Evolutionary conservation across 2,329 filamentous ascomycete genomes (phyloP), one percentile per base, ranked within the genome.

Genomic region (Madurella mycetomatis): DNA sequence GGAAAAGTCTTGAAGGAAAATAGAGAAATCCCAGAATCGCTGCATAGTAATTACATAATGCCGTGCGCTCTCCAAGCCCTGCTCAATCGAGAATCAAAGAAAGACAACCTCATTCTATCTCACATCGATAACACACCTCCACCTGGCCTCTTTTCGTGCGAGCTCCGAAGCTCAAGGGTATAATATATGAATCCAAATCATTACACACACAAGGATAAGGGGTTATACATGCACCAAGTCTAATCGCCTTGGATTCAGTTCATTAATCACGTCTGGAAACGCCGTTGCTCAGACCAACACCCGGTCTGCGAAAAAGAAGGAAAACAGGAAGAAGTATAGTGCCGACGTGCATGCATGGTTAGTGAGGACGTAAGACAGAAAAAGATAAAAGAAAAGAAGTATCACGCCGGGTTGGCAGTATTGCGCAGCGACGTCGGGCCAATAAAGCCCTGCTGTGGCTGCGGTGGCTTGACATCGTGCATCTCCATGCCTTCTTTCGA

Each of bases 401-500:
- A 25, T 11, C 15, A 4, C 9, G 41, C 34, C 1, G 54, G 34
- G 40, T 48, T 44, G 1, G 47, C 42, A 3, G 43, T 46, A n/a
- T 52, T 43, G 16, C 74, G 73, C 54, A 82, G 60, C 9, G 76
- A 67, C 18, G 73, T 70, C 1, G 82, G 80, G 0, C 81, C 81
- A 65, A 84, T 75, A 60, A 85, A 84, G 3, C 74, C 76, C 19
- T 66, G 61, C n/a, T 67, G 56, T n/a, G 62, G 47, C 18, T 67
- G 62, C n/a, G 67, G 52, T 18, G 74, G 70, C 41, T 70, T 73
- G 19, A 87, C 82, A 58, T 78, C 74, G 66, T 90, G 84, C 86
- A 95, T 86, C 70, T 95, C 90, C 65, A 92, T 76, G 12, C 76
- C 77, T 61, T 79, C 76, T 15, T 60, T 76, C 66, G 67, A 76